Evolutionary conservation across 2,329 filamentous ascomycete genomes (phyloP).

Genomic region (Trichocomaceae sp.): DNA sequence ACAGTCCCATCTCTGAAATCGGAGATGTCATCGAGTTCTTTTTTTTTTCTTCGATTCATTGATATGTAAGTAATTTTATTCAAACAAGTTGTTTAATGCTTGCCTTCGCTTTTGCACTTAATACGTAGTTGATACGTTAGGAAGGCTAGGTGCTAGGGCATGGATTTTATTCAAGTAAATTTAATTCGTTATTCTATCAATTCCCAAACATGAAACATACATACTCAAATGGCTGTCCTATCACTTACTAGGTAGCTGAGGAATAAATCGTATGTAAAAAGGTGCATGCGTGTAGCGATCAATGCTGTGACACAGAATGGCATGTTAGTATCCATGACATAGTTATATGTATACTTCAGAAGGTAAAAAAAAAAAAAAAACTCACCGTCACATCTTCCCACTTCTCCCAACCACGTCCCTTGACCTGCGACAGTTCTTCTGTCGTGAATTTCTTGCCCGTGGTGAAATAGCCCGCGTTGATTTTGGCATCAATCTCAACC

Average conservation of each 20-base stretch:
- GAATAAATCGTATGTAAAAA: not conserved
- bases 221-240: not conserved
- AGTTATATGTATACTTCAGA: not conserved
- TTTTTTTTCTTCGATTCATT: not conserved
- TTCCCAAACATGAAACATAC: not conserved
- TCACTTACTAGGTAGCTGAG: too few species aligned
- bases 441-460: conserved; percentile 82
- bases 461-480: conserved; percentile 83
- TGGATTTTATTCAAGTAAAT: not conserved
- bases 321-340: not conserved
- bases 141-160: too few species aligned
- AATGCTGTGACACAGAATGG: not conserved
- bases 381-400: conserved; percentile 42
- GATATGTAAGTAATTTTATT: not conserved
- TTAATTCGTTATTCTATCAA: not conserved
- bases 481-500: conserved; percentile 99
- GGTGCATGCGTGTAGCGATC: not conserved
- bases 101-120: not conserved
- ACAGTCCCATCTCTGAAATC: not conserved
- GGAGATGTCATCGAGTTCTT: not conserved
- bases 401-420: conserved; percentile 86
- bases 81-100: not conserved
- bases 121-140: not conserved
- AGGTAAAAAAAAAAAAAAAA: not conserved
- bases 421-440: conserved; percentile 76